Evolutionary conservation across 768 basidiomycete genomes (phyloP).

Genomic region (Mrakia blollopis): DNA sequence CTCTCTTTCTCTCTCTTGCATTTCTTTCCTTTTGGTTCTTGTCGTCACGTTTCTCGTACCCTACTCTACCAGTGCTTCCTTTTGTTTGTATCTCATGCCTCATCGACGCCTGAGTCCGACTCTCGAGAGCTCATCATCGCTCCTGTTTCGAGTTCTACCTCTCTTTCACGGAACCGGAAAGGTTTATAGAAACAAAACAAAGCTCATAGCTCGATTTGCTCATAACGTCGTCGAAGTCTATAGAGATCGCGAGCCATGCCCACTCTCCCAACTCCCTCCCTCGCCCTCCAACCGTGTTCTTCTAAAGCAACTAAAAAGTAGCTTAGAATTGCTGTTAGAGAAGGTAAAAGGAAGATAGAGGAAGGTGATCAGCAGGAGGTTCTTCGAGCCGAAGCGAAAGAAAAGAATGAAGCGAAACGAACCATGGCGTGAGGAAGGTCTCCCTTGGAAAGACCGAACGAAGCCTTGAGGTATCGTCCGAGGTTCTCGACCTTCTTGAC

Average conservation of each 20-base stretch:
- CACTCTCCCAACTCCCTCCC: neutral
- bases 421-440: conserved; percentile 92
- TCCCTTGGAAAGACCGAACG: conserved; percentile 92
- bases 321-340: conserved; percentile 9
- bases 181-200: no score
- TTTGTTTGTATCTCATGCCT: conserved; percentile 6
- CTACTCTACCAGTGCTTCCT: neutral
- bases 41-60: neutral
- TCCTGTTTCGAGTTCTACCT: no score
- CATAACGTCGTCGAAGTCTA: no score
- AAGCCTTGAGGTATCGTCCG: conserved; percentile 84
- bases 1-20: conserved; percentile 4
- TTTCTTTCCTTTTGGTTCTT: neutral
- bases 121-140: no score
- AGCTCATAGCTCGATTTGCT: no score
- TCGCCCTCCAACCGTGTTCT: neutral
- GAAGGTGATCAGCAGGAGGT: no score
- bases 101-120: no score
- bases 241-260: neutral
- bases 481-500: conserved; percentile 88
- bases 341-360: neutral
- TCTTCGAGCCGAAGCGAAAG: no score
- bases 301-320: conserved; percentile 7
- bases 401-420: neutral
- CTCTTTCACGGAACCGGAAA: no score